Percentiles rank a stretch among this genome's conserved stretches.
These are phyloP conservation scores for Pyronema domesticum DNA, from an alignment of 495 filamentous ascomycete genomes.

Conservation along the genomic window DNA sequence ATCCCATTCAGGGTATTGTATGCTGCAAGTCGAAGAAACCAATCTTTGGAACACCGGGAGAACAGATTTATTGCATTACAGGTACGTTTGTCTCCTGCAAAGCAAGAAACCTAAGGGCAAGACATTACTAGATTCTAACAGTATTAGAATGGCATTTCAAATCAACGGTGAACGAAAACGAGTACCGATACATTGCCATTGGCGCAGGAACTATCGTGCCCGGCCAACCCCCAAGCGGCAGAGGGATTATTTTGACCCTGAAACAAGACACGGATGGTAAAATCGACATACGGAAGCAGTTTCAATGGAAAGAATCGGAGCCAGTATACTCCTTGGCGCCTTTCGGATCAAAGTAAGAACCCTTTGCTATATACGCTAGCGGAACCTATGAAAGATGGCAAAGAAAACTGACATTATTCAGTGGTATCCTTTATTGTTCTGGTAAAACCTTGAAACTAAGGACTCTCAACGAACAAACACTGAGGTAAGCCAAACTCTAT, in stretches of 20 bases:
- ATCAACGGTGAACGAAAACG: constrained; percentile 12
- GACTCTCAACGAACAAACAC: constrained; percentile 13
- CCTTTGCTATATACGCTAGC: too few relatives aligned
- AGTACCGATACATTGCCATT: constrained; percentile 19
- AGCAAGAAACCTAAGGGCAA: background rate
- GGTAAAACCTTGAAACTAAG: constrained; percentile 14
- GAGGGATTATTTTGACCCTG: constrained; percentile 16
- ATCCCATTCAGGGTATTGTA: too few relatives aligned
- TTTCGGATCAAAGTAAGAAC: constrained; percentile 12
- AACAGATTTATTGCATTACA: constrained; percentile 23
- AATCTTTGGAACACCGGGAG: constrained; percentile 23
- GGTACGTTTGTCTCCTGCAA: constrained; percentile 6
- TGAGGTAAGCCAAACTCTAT: background rate
- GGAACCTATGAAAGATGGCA: too few relatives aligned
- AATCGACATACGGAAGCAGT: constrained; percentile 17
- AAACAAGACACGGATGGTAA: constrained; percentile 8
- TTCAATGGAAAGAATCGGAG: constrained; percentile 16
- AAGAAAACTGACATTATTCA: constrained; percentile 5
- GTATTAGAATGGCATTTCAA: constrained; percentile 21
- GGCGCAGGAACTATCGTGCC: constrained; percentile 19
- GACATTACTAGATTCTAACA: background rate
- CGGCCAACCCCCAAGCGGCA: constrained; percentile 10
- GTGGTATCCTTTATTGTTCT: constrained; percentile 20
- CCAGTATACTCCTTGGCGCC: constrained; percentile 23
- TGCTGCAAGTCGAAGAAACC: constrained; percentile 10